A percentile compares a stretch with the other conserved stretches of the same genome.
phyloP scores from a whole-genome alignment of 257 asterid species.

The Gardenia jasminoides region DNA sequence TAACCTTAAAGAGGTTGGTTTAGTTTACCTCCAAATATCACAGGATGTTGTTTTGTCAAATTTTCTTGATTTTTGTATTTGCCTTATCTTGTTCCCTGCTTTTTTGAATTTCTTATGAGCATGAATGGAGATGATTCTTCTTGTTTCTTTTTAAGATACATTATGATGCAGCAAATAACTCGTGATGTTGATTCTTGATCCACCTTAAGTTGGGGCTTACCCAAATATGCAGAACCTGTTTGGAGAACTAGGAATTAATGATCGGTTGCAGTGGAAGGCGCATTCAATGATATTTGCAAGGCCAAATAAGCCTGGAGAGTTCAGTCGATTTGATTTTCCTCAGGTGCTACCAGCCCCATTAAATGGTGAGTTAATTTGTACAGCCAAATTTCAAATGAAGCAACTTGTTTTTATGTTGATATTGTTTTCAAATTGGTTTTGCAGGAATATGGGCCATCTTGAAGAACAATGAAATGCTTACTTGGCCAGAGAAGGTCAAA shows the following conservation, averaged over 20 bases:
- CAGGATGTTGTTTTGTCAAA: neutral
- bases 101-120: neutral
- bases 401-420: neutral
- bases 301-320: constrained; percentile 97
- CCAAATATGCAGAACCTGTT: constrained; percentile 97
- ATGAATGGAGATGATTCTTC: neutral
- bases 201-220: constrained; percentile 91
- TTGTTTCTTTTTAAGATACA: neutral
- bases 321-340: constrained; percentile 93
- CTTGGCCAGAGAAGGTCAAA: constrained; percentile 93
- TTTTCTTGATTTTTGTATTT: neutral
- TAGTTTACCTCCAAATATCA: neutral
- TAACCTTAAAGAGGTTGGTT: neutral
- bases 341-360: constrained; percentile 85
- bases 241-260: constrained; percentile 92
- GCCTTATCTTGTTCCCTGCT: neutral
- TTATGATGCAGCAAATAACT: constrained; percentile 16
- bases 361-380: constrained; percentile 53
- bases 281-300: constrained; percentile 98
- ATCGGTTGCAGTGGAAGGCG: constrained; percentile 97
- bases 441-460: constrained; percentile 91
- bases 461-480: constrained; percentile 96
- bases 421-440: constrained; percentile 4
- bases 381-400: neutral
- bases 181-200: constrained; percentile 41